Evolutionary conservation across 2,329 filamentous ascomycete species (phyloP).

Genomic region (Colletotrichum musae): DNA sequence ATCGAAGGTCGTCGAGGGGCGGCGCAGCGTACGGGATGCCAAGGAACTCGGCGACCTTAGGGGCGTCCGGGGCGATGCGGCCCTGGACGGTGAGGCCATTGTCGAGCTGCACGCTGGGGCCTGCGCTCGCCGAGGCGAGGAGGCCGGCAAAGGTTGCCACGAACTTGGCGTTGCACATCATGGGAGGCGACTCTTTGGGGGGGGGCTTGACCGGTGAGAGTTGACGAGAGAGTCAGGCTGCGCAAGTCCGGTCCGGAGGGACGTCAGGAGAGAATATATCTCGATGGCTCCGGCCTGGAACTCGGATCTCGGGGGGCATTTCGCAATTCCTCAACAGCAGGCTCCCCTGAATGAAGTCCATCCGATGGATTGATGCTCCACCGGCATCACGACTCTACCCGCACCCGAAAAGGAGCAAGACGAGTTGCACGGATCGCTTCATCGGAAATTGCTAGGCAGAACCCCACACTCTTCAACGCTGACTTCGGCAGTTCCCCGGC

Average conservation of each 20-base stretch:
- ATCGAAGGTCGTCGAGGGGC: conserved; percentile 66
- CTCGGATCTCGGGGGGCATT: conserved; percentile 27
- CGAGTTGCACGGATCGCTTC: conserved; percentile 23
- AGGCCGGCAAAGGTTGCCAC: conserved; percentile 30
- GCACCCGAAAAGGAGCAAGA: conserved; percentile 7
- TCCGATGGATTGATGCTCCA: conserved; percentile 25
- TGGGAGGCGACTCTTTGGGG: conserved; percentile 8
- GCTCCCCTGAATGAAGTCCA: conserved; percentile 12
- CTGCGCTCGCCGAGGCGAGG: conserved; percentile 30
- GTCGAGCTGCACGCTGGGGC: conserved; percentile 28
- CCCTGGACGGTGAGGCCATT: conserved; percentile 34
- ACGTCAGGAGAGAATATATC: background rate
- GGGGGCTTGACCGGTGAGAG: background rate
- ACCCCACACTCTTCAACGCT: conserved; percentile 22
- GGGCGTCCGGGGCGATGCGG: conserved; percentile 29
- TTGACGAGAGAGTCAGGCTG: background rate
- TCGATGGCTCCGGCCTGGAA: background rate
- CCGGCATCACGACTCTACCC: conserved; percentile 19
- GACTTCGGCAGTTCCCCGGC: conserved; percentile 19
- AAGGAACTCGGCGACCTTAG: conserved; percentile 42
- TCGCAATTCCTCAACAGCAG: background rate
- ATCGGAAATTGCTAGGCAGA: conserved; percentile 34
- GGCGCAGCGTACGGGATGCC: conserved; percentile 70
- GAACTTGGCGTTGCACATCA: conserved; percentile 36
- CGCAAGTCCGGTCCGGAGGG: background rate